Percentiles rank a stretch among this genome's conserved stretches.
These are phyloP conservation scores for Umbelopsis sp. DNA, from an alignment of 192 early-diverging fungal species.

Conservation along the genomic window DNA sequence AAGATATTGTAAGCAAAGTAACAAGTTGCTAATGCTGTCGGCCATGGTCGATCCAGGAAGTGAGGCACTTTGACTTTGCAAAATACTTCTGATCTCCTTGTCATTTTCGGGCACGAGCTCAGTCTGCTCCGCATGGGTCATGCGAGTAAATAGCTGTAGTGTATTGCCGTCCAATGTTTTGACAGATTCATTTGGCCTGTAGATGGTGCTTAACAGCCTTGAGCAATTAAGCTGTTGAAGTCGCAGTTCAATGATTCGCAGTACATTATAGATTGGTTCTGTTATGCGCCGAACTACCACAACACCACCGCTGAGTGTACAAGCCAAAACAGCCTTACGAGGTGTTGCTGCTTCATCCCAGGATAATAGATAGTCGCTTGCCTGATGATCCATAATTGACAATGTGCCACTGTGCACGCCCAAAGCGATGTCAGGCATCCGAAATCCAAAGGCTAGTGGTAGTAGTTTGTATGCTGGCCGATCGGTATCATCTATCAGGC, in stretches of 20 bases:
- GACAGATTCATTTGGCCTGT: background rate
- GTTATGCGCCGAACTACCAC: constrained; percentile 1
- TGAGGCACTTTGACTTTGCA: too few species aligned
- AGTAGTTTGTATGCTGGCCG: background rate
- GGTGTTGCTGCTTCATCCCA: background rate
- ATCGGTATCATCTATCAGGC: constrained; percentile 2
- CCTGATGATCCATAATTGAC: background rate
- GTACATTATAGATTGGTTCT: background rate
- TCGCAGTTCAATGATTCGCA: background rate
- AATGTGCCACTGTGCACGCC: constrained; percentile 1
- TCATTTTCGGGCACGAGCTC: background rate
- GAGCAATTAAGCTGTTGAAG: background rate
- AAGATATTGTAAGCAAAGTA: background rate
- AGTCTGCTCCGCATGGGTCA: background rate
- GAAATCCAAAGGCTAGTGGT: background rate
- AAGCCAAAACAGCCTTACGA: background rate
- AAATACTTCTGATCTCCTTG: too few species aligned
- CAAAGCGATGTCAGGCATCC: constrained; percentile 2
- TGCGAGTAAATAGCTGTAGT: background rate
- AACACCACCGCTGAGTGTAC: background rate
- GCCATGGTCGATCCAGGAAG: too few species aligned
- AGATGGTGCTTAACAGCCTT: background rate
- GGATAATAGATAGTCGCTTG: background rate
- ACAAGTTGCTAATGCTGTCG: background rate
- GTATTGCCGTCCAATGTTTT: background rate